Evolutionary conservation across 495 filamentous ascomycete species (phyloP), one percentile per base, ranked within the genome.

Genomic region (Clavariopsis aquatica): DNA sequence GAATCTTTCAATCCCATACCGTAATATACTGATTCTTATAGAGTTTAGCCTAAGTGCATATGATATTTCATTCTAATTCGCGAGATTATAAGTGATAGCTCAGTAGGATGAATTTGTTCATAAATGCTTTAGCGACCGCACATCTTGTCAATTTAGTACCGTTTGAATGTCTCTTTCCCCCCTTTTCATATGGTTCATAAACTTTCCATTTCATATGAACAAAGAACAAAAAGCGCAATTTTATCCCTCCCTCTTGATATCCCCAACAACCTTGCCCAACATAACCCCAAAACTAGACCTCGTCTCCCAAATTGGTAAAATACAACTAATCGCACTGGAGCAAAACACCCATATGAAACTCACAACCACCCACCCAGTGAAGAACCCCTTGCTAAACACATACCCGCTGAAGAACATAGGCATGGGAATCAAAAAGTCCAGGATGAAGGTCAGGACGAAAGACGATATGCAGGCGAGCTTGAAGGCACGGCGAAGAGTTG

Each of bases 241-340:
- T 6, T 13, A 6, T 36, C 31, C 31, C 13, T 13, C 38, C 38
- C 38, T 43, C 47, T 22, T 29, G 1, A 53, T 9, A 53, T 53
- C 51, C 51, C 2, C 17, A 8, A 20, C 17, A 2, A 53, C 26
- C 17, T 31, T 29, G 12, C 51, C 17, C 9, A 22, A 2, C 26
- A 69, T 31, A 26, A 61, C 56, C 52, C 24, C 53, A 62, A 75
- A 69, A 47, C 74, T 74, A 0, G 22, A 68, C 29, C 52, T 60
- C 31, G 72, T 71, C 69, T 77, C 74, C 70, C 65, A 71, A 49
- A 75, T 46, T 9, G 74, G 74, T 41, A 74, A 53, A 0, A 74
- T 53, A 1, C 62, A 66, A 19, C 24, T 45, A 26, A 65, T 68
- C 4, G 56, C 55, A 36, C 49, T 59, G 0, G 57, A 45, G 22